phyloP scores from a whole-genome alignment of 805 yeast genomes.

The Metschnikowia cerradonensis region DNA sequence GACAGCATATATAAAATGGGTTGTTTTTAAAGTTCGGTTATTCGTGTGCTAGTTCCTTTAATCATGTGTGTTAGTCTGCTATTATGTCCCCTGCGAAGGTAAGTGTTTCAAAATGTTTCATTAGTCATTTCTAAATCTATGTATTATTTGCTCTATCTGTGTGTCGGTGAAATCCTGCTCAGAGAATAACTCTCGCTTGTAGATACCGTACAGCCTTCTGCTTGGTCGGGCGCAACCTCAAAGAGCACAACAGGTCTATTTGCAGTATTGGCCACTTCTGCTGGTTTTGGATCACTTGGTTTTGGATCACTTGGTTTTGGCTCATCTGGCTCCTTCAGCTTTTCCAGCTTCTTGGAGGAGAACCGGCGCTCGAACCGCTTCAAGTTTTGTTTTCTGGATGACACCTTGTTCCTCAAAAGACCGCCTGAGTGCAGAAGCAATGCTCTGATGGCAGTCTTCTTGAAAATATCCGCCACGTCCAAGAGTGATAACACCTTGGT shows the following conservation, averaged over 20 bases:
- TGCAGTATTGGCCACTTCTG: too few relatives aligned
- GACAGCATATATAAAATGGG: conserved; percentile 28
- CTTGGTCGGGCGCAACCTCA: neutral
- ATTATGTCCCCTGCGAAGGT: too few relatives aligned
- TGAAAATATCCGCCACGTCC: conserved; percentile 33
- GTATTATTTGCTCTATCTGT: neutral
- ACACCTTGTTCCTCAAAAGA: conserved; percentile 32
- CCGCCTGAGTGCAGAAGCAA: conserved; percentile 35
- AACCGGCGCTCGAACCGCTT: conserved; percentile 1
- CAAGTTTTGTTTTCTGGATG: conserved; percentile 8
- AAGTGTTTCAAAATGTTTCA: neutral
- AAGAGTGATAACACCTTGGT: conserved; percentile 29
- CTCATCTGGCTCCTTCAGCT: too few relatives aligned
- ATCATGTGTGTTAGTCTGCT: too few relatives aligned
- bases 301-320: too few relatives aligned
- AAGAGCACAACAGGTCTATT: too few relatives aligned
- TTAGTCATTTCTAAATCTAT: neutral
- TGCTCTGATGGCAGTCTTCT: conserved; percentile 29
- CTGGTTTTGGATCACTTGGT: too few relatives aligned
- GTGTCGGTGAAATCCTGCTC: neutral
- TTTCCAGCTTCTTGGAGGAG: neutral
- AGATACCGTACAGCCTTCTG: neutral
- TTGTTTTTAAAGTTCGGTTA: too few relatives aligned
- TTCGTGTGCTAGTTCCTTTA: too few relatives aligned
- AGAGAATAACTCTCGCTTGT: neutral